Evolutionary conservation across 163 green algal genomes (phyloP).

Genomic region (Scenedesmus sp.): DNA sequence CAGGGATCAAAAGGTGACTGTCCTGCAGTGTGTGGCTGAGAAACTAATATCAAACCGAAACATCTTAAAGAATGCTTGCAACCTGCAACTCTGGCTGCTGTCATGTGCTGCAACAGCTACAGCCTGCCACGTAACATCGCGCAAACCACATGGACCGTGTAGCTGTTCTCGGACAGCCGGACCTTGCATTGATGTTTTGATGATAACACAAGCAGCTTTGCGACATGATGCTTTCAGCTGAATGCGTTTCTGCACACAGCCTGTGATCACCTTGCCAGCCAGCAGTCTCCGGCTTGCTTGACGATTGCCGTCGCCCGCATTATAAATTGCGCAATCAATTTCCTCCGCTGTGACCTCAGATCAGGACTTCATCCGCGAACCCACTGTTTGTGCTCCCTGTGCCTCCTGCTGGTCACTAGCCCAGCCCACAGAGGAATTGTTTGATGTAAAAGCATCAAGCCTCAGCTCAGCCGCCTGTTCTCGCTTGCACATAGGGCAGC

Average conservation of each 20-base stretch:
- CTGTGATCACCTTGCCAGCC: constrained; percentile 2
- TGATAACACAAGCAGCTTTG: not conserved
- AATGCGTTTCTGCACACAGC: not conserved
- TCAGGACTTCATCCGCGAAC: not conserved
- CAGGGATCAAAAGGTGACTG: not conserved
- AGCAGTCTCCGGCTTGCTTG: not conserved
- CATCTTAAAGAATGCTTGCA: not conserved
- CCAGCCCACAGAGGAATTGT: not conserved
- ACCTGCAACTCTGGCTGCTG: not conserved
- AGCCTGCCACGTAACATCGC: not conserved
- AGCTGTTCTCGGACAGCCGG: not conserved
- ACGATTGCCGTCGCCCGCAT: not conserved
- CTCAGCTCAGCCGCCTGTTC: not conserved
- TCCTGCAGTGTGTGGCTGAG: too few species aligned
- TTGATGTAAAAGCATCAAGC: not conserved
- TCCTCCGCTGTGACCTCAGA: not conserved
- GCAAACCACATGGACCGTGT: not conserved
- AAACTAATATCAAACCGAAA: not conserved
- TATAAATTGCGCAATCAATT: not conserved
- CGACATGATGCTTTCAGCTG: not conserved
- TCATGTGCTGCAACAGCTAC: not conserved
- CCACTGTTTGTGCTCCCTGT: not conserved
- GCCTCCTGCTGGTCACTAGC: not conserved
- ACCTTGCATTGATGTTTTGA: not conserved
- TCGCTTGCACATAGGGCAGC: not conserved